Evolutionary conservation across 169 alveolate genomes (phyloP).

Genomic region (Plasmodium coatneyi): DNA sequence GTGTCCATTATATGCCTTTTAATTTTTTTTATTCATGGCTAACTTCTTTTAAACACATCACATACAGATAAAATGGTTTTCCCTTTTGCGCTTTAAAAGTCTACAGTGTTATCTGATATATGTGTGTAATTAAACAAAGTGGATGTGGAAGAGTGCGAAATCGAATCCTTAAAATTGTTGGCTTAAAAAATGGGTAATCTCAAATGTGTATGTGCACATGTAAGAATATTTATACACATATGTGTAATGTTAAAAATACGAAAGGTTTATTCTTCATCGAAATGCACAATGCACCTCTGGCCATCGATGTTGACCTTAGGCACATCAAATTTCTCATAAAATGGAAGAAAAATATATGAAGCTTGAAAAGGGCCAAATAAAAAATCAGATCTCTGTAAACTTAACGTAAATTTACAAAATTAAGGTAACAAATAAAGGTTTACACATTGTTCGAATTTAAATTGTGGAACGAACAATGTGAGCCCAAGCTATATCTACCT

Average conservation of each 20-base stretch:
- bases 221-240: neutral
- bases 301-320: neutral
- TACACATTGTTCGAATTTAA: neutral
- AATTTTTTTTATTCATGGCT: slow-evolving; percentile 23
- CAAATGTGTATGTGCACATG: neutral
- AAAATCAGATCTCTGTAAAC: neutral
- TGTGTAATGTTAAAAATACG: neutral
- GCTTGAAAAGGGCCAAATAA: neutral
- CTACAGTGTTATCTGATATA: neutral
- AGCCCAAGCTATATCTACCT: neutral
- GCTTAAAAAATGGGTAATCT: neutral
- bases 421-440: neutral
- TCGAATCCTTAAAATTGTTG: neutral
- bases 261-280: neutral
- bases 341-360: neutral
- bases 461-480: neutral
- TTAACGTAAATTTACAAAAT: neutral
- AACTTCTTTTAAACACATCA: slow-evolving; percentile 7
- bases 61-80: neutral
- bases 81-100: neutral
- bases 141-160: neutral
- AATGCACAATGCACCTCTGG: neutral
- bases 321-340: neutral
- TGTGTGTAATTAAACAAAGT: neutral
- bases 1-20: neutral